A percentile compares a stretch with the other conserved stretches of the same genome.
Evolutionary conservation across 257 asterid species (phyloP).

Genomic region (Vinca minor): DNA sequence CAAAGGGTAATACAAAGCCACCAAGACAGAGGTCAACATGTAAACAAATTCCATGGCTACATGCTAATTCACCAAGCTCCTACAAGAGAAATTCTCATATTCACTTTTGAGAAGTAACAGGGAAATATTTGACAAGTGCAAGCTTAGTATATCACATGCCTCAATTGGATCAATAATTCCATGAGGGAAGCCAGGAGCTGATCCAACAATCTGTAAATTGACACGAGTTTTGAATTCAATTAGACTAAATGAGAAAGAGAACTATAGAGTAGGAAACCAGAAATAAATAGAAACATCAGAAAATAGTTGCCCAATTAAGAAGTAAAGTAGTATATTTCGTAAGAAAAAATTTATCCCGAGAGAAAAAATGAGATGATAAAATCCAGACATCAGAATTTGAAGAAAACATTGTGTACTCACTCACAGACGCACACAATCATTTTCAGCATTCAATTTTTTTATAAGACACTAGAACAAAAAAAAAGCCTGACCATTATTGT

Average conservation of each 20-base stretch:
- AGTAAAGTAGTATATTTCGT: neutral
- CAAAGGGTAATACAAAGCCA: conserved; percentile 95
- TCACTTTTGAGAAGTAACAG: conserved; percentile 14
- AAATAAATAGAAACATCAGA: neutral
- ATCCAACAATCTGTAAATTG: conserved; percentile 79
- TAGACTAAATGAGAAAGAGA: neutral
- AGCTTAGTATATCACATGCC: conserved; percentile 35
- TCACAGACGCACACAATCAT: neutral
- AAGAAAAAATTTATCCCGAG: neutral
- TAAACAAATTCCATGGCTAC: conserved; percentile 53
- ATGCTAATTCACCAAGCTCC: conserved; percentile 93
- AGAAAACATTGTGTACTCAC: neutral
- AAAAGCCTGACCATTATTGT: conserved; percentile 63
- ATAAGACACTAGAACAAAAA: conserved; percentile 6
- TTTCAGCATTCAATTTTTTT: neutral
- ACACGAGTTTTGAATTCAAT: conserved; percentile 11
- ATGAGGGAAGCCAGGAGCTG: conserved; percentile 99
- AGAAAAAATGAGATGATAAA: neutral
- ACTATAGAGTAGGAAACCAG: neutral
- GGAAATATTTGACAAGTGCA: neutral
- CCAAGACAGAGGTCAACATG: conserved; percentile 99
- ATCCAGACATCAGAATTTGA: conserved; percentile 1
- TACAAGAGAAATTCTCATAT: conserved; percentile 23
- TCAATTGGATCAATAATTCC: conserved; percentile 97
- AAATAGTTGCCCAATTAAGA: neutral